phyloP scores from a whole-genome alignment of 345 rosid species.

The Tarenaya hassleriana region DNA sequence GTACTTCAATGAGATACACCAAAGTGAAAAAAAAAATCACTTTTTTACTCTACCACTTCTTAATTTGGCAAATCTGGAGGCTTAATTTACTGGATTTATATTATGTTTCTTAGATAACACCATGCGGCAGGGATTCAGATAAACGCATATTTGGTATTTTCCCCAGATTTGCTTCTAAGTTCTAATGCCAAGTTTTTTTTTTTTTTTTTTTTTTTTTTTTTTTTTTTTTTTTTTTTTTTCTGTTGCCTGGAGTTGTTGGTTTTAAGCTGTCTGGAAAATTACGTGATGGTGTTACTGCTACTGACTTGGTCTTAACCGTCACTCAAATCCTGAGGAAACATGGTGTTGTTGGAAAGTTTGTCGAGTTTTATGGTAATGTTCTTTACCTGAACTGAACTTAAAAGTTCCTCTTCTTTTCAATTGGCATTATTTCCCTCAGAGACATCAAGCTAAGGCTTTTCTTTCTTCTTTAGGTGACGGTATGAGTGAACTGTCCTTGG shows the following conservation, averaged over 20 bases:
- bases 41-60: neutral
- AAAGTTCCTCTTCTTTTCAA: neutral
- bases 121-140: neutral
- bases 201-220: slow-evolving; percentile 10
- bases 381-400: neutral
- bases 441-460: neutral
- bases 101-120: neutral
- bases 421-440: neutral
- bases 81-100: neutral
- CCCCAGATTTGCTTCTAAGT: neutral
- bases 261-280: slow-evolving; percentile 52
- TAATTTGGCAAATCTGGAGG: neutral
- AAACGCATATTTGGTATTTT: neutral
- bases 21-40: no score
- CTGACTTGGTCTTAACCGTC: slow-evolving; percentile 61
- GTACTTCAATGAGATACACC: slow-evolving; percentile 26
- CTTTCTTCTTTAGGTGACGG: slow-evolving; percentile 43
- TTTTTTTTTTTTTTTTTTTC: slow-evolving; percentile 5
- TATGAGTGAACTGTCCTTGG: slow-evolving; percentile 51
- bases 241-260: slow-evolving; percentile 66
- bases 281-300: slow-evolving; percentile 54
- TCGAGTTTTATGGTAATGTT: slow-evolving; percentile 58
- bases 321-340: slow-evolving; percentile 65
- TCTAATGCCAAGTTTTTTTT: neutral
- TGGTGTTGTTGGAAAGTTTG: slow-evolving; percentile 73